Base-by-base conservation (phyloP, 2,329 filamentous ascomycete species). In the Calonectria hawksworthii region DNA sequence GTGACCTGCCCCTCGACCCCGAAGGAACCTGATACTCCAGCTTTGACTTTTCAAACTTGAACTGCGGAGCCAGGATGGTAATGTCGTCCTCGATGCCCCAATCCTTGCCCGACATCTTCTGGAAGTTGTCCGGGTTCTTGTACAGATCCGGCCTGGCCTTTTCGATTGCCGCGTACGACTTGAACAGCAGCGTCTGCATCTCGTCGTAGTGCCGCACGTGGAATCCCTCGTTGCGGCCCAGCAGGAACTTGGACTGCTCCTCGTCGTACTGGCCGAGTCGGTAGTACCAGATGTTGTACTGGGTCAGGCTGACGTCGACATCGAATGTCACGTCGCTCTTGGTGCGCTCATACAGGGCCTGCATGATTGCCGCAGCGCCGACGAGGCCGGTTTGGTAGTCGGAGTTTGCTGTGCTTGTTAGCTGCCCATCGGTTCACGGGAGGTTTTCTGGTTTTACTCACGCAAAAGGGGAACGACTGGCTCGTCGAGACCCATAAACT, bases 401-500 rank as follows among this genome's bases (percentile, higher is more conserved):
- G 2, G 79, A 78, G 56, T 80, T 81, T 4, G 79, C 78, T 80
- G 18, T 2, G 16, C 3, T 34, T 16, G 41, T 65, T 50, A 65
- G 28, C 30, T 50, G 6, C 11, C 36, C 7, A 9, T 4, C 21
- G 1, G 2, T n/a, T 47, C 10, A 18, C 6, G 16, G 4, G 16
- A 8, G 54, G n/a, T n/a, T 16, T 11, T 26, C 13, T 2, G 5
- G 30, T 13, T 13, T 21, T 13, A 68, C 77, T 73, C 52, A 79
- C 76, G 78, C 13, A 80, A 65, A 9, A 79, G 68, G 4, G 79
- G 79, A 32, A 80, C 78, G 4, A 80, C 78, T 7, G 78, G 74
- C 50, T 82, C 80, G 21, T 82, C 74, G 4, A 85, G 76, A 4
- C 84, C 83, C 80, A 86, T 84, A 75, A 86, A 86, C 32, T 75